These are phyloP conservation scores for Galerina marginata DNA, from an alignment of 768 basidiomycete genomes.

Conservation along the genomic window DNA sequence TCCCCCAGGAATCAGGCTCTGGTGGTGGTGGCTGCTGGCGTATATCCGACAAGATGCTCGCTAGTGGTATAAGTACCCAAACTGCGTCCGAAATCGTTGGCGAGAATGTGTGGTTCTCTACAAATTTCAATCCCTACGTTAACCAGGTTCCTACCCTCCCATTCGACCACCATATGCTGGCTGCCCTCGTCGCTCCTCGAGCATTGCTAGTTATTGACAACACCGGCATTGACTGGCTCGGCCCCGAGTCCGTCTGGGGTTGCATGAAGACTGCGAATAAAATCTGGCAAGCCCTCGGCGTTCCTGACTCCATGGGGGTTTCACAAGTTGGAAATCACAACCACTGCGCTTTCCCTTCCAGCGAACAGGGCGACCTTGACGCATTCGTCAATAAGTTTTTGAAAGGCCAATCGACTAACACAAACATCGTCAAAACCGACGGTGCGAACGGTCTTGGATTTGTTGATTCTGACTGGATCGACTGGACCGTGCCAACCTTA, in stretches of 20 bases:
- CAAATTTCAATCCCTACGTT: conserved; percentile 51
- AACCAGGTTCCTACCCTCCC: conserved; percentile 52
- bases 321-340: conserved; percentile 58
- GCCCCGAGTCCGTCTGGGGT: conserved; percentile 54
- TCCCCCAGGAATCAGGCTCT: conserved; percentile 68
- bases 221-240: conserved; percentile 60
- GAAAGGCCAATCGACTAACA: conserved; percentile 51
- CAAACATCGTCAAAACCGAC: conserved; percentile 51
- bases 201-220: conserved; percentile 59
- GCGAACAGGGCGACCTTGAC: conserved; percentile 47
- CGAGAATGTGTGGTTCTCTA: conserved; percentile 69
- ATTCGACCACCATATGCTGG: conserved; percentile 64
- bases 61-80: conserved; percentile 50
- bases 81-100: conserved; percentile 61
- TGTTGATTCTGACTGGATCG: conserved; percentile 48
- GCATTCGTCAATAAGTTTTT: conserved; percentile 65
- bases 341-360: conserved; percentile 61
- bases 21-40: conserved; percentile 68
- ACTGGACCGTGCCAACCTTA: conserved; percentile 55
- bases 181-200: conserved; percentile 61
- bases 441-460: conserved; percentile 44
- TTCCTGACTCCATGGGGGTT: conserved; percentile 53
- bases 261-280: conserved; percentile 56
- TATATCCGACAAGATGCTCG: conserved; percentile 53
- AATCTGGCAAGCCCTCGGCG: conserved; percentile 56